Evolutionary conservation across 1,139 yeast species (phyloP).

Genomic region (Zygosaccharomyces sapae): DNA sequence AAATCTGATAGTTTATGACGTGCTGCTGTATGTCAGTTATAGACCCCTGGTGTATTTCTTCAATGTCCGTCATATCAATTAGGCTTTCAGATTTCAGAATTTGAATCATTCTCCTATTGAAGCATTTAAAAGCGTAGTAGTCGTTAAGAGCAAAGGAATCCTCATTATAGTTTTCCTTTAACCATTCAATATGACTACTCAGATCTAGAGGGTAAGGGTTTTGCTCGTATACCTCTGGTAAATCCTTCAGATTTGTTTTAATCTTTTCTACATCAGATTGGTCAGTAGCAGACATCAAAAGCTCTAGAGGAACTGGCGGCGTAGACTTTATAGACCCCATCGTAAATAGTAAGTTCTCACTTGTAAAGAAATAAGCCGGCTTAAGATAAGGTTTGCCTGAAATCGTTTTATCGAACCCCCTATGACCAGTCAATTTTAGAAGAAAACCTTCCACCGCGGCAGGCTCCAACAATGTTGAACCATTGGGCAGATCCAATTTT

Average conservation of each 20-base stretch:
- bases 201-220: slow-evolving; percentile 51
- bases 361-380: slow-evolving; percentile 60
- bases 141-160: slow-evolving; percentile 51
- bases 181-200: slow-evolving; percentile 58
- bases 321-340: slow-evolving; percentile 51
- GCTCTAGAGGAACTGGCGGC: slow-evolving; percentile 53
- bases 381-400: slow-evolving; percentile 48
- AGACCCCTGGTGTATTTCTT: slow-evolving; percentile 24
- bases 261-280: slow-evolving; percentile 24
- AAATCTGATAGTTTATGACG: slow-evolving; percentile 26
- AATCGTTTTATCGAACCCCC: slow-evolving; percentile 43
- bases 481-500: slow-evolving; percentile 24
- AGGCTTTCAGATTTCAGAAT: slow-evolving; percentile 57
- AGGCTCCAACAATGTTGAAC: slow-evolving; percentile 46
- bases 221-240: slow-evolving; percentile 44
- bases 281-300: slow-evolving; percentile 33
- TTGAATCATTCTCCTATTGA: slow-evolving; percentile 56
- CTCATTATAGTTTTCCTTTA: slow-evolving; percentile 38
- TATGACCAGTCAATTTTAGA: slow-evolving; percentile 50
- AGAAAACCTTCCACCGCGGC: slow-evolving; percentile 73
- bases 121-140: slow-evolving; percentile 54
- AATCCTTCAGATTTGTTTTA: slow-evolving; percentile 20
- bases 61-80: slow-evolving; percentile 54
- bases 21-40: slow-evolving; percentile 34
- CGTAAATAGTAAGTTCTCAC: slow-evolving; percentile 58